Evolutionary conservation across 768 basidiomycete genomes (phyloP).

Genomic region (Russula earlei): DNA sequence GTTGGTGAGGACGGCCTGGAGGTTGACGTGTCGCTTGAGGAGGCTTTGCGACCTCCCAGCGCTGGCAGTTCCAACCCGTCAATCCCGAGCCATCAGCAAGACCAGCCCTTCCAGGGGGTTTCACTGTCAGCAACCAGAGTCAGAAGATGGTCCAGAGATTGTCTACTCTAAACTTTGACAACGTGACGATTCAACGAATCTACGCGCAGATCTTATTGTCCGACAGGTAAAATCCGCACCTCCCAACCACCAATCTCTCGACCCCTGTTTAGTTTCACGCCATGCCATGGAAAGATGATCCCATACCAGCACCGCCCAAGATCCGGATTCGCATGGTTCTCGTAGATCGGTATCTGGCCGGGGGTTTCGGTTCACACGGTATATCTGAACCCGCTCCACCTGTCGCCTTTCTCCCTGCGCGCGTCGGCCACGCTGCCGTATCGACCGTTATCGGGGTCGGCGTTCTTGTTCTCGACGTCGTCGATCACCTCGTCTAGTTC

Average conservation of each 20-base stretch:
- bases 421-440: not conserved
- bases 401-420: slow-evolving; percentile 46
- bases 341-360: too few relatives aligned
- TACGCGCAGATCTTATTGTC: slow-evolving; percentile 1
- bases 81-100: slow-evolving; percentile 26
- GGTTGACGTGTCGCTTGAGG: too few relatives aligned
- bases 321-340: too few relatives aligned
- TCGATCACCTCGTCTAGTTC: slow-evolving; percentile 56
- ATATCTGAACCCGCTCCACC: slow-evolving; percentile 73
- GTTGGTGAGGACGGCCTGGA: too few relatives aligned
- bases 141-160: slow-evolving; percentile 7
- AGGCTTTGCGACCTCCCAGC: too few relatives aligned
- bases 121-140: slow-evolving; percentile 36
- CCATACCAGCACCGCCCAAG: too few relatives aligned
- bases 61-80: too few relatives aligned
- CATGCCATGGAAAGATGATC: too few relatives aligned
- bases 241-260: too few relatives aligned
- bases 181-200: too few relatives aligned
- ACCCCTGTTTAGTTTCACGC: too few relatives aligned
- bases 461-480: not conserved
- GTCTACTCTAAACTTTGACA: too few relatives aligned
- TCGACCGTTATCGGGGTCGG: not conserved
- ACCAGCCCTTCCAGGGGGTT: slow-evolving; percentile 44
- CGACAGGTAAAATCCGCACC: not conserved
- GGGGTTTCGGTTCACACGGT: slow-evolving; percentile 31